Evolutionary conservation across 169 alveolate species (phyloP).

Genomic region (Perkinsus marinus): DNA sequence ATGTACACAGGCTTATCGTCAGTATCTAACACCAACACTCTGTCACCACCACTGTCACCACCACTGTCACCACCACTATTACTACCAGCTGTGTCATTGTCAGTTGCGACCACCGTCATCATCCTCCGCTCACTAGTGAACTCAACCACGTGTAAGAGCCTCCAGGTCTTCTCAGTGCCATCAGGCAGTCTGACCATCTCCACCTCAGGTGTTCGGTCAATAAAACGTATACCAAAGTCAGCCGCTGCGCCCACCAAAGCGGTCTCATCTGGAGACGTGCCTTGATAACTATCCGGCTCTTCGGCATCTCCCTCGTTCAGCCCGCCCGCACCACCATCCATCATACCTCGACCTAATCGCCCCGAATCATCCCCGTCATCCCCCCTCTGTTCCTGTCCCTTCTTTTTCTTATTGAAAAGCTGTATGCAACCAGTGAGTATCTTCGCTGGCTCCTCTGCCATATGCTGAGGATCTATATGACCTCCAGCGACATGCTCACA

Average conservation of each 20-base stretch:
- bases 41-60: slow-evolving; percentile 13
- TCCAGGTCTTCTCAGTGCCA: not conserved
- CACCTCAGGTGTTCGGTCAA: not conserved
- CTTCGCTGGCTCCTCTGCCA: not conserved
- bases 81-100: not conserved
- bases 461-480: not conserved
- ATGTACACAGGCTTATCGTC: slow-evolving; percentile 38
- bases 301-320: not conserved
- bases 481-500: not conserved
- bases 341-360: not conserved
- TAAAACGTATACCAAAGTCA: slow-evolving; percentile 3
- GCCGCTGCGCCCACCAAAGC: slow-evolving; percentile 20
- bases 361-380: not conserved
- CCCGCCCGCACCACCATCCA: not conserved
- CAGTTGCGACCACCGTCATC: slow-evolving; percentile 31
- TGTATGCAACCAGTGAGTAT: not conserved
- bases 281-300: not conserved
- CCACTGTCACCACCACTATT: not conserved
- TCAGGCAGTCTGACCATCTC: not conserved
- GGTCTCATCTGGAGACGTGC: slow-evolving; percentile 21
- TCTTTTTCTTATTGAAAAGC: not conserved
- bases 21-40: slow-evolving; percentile 61
- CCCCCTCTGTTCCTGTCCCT: not conserved
- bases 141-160: slow-evolving; percentile 27
- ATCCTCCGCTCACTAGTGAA: slow-evolving; percentile 42